Evolutionary conservation across 371 early-diverging fungal genomes (phyloP).

Genomic region (Apophysomyces elegans): DNA sequence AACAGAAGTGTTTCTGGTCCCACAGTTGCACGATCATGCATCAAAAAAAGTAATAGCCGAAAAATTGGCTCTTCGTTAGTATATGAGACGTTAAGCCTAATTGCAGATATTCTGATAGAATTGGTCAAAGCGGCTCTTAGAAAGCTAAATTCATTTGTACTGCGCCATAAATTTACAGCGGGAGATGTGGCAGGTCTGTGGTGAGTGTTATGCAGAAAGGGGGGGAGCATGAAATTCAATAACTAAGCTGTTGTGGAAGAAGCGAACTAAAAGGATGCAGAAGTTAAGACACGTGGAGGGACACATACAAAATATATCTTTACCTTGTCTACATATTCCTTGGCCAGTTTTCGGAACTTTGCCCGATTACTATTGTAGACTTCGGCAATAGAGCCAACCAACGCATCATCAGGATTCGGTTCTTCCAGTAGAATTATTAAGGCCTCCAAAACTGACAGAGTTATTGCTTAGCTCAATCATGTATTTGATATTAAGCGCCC

Average conservation of each 20-base stretch:
- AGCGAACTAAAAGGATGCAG: background rate
- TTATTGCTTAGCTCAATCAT: background rate
- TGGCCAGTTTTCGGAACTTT: conserved; percentile 80
- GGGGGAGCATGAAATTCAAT: background rate
- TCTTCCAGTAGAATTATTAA: conserved; percentile 74
- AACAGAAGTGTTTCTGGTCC: too few relatives aligned
- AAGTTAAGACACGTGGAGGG: background rate
- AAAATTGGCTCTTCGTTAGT: too few relatives aligned
- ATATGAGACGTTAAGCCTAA: too few relatives aligned
- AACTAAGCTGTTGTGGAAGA: background rate
- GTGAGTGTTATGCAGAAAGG: background rate
- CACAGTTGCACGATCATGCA: too few relatives aligned
- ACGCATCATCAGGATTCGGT: conserved; percentile 93
- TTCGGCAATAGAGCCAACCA: conserved; percentile 84
- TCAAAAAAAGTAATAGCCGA: too few relatives aligned
- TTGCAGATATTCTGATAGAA: too few relatives aligned
- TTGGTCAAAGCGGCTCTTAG: too few relatives aligned
- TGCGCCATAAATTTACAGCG: too few relatives aligned
- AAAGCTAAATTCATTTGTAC: too few relatives aligned
- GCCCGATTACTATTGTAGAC: conserved; percentile 73
- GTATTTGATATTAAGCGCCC: background rate
- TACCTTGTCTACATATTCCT: conserved; percentile 83
- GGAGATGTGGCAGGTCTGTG: background rate
- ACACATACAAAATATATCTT: background rate
- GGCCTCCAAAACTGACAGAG: conserved; percentile 65